phyloP scores from a whole-genome alignment of 495 filamentous ascomycete genomes.

The Neurospora sublineolata region DNA sequence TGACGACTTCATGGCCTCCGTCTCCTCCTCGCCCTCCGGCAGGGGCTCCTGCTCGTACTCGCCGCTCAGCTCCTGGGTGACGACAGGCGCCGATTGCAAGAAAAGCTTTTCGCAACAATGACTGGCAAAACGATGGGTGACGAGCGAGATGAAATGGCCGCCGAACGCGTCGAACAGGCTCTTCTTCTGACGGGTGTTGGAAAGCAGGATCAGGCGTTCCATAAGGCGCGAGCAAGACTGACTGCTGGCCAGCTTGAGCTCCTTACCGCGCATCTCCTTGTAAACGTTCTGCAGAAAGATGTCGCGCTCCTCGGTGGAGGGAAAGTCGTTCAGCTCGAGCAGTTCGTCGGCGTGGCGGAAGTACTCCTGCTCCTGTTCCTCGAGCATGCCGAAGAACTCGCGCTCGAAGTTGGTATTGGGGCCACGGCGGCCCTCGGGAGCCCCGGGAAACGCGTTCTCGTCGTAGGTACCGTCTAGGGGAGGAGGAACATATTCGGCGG shows the following conservation, averaged over 20 bases:
- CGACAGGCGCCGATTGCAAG: slow-evolving; percentile 62
- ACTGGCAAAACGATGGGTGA: slow-evolving; percentile 90
- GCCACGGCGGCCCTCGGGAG: not conserved
- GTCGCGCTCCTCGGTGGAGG: slow-evolving; percentile 58
- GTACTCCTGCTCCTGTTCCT: slow-evolving; percentile 85
- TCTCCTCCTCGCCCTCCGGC: slow-evolving; percentile 17
- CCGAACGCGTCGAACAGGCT: slow-evolving; percentile 69
- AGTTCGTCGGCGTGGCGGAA: slow-evolving; percentile 80
- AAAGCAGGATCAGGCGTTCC: slow-evolving; percentile 79
- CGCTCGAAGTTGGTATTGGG: slow-evolving; percentile 24
- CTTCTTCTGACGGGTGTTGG: slow-evolving; percentile 71
- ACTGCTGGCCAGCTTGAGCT: slow-evolving; percentile 88
- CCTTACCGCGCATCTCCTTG: slow-evolving; percentile 76
- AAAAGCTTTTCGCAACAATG: slow-evolving; percentile 96
- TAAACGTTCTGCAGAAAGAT: slow-evolving; percentile 81
- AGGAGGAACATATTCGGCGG: slow-evolving; percentile 18
- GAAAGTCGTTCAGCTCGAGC: slow-evolving; percentile 80
- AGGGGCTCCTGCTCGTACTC: slow-evolving; percentile 10
- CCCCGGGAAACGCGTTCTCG: slow-evolving; percentile 11
- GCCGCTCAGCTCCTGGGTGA: slow-evolving; percentile 57
- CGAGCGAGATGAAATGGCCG: slow-evolving; percentile 77
- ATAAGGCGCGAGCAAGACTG: slow-evolving; percentile 89
- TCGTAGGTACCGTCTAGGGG: slow-evolving; percentile 15
- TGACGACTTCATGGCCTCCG: slow-evolving; percentile 28
- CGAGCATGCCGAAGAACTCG: slow-evolving; percentile 81